Evolutionary conservation across 495 filamentous ascomycete species (phyloP), one percentile per base, ranked within the genome.

Genomic region (Sphaerosporella brunnea): DNA sequence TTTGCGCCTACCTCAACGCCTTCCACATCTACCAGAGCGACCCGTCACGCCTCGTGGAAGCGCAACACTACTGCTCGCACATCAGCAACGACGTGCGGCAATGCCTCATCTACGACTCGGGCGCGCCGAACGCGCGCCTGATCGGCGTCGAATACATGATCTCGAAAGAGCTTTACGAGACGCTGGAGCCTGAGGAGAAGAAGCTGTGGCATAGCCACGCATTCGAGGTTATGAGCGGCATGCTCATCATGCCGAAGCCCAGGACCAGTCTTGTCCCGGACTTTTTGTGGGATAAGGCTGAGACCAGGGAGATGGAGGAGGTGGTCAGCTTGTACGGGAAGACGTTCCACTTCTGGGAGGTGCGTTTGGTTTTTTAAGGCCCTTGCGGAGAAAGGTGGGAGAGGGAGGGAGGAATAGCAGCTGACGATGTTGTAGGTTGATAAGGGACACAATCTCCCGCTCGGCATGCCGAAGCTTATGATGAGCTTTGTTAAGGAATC

Each of bases 131-230:
- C 37, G 84, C 85, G 7, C 70, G 79, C 2, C 68, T 93, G 10
- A 78, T 93, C 51, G 85, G 86, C 30, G 69, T 94, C 52, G 88
- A 95, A 64, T 94, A 94, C 68, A 90, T 95, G 85, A 80, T 94
- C 57, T 74, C 75, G 2, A 74, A 76, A 0, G 63, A 65, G 2
- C 66, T 93, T 1, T 93, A 76, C 67, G 63, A 67, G 8, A 77
- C 72, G 0, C 74, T 95, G 0, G 66, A 72, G 4, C 3, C 58
- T 0, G 69, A 73, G 8, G 87, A 94, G 63, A 73, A 77, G 10
- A 68, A 71, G 48, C 71, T 84, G 15, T 92, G 82, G 82, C 82
- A 88, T 62, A 72, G 69, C 21, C 82, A 90, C 58, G 81, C 82
- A 23, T 93, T 79, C 62, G 86, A 93, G 56, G 83, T 93, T 8